A percentile compares a stretch with the other conserved stretches of the same genome.
phyloP scores from a whole-genome alignment of 441 rosid species.

The Erodium trifolium region DNA sequence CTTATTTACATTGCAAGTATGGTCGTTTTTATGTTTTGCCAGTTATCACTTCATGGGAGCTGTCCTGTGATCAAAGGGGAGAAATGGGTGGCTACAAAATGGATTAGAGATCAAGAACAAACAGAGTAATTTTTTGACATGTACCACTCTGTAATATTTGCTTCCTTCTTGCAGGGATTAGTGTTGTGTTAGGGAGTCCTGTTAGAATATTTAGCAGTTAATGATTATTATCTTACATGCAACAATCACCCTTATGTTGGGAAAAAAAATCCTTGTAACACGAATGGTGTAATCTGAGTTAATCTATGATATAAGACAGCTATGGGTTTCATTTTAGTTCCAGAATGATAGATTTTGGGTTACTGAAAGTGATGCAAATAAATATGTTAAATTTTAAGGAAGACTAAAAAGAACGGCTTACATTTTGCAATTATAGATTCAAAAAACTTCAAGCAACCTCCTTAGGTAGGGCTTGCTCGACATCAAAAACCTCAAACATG shows the following conservation, averaged over 20 bases:
- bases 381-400: neutral
- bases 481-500: conserved; percentile 88
- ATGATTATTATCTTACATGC: neutral
- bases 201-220: neutral
- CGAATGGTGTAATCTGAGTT: neutral
- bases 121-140: conserved; percentile 12
- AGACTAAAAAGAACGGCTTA: neutral
- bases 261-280: neutral
- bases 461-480: conserved; percentile 88
- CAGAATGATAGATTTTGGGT: no score
- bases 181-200: neutral
- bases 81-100: conserved; percentile 89
- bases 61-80: conserved; percentile 71
- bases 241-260: neutral
- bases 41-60: conserved; percentile 78
- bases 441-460: conserved; percentile 34
- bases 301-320: no score
- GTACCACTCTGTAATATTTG: neutral
- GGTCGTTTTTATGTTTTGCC: conserved; percentile 20
- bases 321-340: no score
- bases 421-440: neutral
- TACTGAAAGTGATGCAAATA: no score
- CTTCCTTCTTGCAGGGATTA: neutral
- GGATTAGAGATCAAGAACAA: conserved; percentile 70
- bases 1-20: neutral